These are phyloP conservation scores for Corallochytrium limacisporum DNA, from an alignment of 78 protist species.

Conservation along the genomic window DNA sequence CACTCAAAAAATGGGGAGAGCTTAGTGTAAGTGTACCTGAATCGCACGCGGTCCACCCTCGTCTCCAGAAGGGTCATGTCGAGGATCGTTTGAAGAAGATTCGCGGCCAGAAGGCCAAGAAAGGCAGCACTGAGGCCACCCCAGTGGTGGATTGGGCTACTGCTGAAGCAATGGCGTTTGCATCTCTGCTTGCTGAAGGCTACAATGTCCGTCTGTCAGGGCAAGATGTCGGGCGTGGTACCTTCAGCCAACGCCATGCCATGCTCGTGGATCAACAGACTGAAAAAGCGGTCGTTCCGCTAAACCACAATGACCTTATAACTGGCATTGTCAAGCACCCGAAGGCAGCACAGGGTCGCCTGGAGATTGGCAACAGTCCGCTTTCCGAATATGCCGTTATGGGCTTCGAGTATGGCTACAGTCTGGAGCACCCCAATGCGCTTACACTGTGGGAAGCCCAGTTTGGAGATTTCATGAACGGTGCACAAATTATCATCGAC, in stretches of 20 bases:
- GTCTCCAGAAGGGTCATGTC: too few relatives aligned
- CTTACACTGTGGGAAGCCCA: conserved; percentile 95
- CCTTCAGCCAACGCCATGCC: conserved; percentile 90
- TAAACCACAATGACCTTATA: conserved; percentile 32
- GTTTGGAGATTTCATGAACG: conserved; percentile 87
- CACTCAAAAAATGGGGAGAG: too few relatives aligned
- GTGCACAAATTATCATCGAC: conserved; percentile 89
- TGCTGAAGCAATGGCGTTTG: conserved; percentile 79
- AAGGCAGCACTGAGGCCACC: conserved; percentile 13
- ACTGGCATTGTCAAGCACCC: too few relatives aligned
- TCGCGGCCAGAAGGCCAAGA: conserved; percentile 11
- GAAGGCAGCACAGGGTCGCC: too few relatives aligned
- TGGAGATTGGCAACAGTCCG: too few relatives aligned
- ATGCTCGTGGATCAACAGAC: conserved; percentile 73
- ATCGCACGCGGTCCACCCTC: too few relatives aligned
- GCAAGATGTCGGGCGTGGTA: conserved; percentile 89
- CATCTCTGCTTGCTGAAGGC: conserved; percentile 58
- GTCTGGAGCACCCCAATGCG: conserved; percentile 56
- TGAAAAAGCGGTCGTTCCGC: conserved; percentile 24
- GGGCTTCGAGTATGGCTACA: conserved; percentile 79
- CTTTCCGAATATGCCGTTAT: conserved; percentile 70
- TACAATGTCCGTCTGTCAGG: conserved; percentile 80
- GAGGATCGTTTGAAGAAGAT: too few relatives aligned
- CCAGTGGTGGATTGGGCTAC: conserved; percentile 80
- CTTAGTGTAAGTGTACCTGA: too few relatives aligned